Evolutionary conservation across 2,329 filamentous ascomycete species (phyloP).

Genomic region (Stromatinia cepivora): DNA sequence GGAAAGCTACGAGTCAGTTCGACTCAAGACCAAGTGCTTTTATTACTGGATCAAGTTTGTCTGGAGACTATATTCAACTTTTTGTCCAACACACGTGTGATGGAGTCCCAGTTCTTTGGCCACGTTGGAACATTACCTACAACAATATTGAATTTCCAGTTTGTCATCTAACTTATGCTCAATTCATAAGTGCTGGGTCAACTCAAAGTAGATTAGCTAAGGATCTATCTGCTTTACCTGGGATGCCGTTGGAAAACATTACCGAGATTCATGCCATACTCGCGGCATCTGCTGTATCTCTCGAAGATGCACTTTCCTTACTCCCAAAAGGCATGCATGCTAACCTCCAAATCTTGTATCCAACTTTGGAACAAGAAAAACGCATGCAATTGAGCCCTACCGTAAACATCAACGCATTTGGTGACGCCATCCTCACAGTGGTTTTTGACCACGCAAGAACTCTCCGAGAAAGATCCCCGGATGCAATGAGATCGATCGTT

Average conservation of each 20-base stretch:
- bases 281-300: constrained; percentile 73
- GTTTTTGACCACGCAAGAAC: constrained; percentile 89
- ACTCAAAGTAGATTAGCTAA: constrained; percentile 36
- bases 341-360: constrained; percentile 90
- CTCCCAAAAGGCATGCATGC: constrained; percentile 80
- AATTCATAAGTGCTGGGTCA: constrained; percentile 56
- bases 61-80: constrained; percentile 89
- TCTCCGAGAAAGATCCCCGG: constrained; percentile 63
- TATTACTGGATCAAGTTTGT: constrained; percentile 91
- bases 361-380: constrained; percentile 71
- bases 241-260: constrained; percentile 55
- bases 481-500: constrained; percentile 80
- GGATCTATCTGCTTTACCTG: constrained; percentile 47
- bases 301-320: constrained; percentile 72
- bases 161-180: constrained; percentile 71
- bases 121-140: constrained; percentile 75
- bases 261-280: constrained; percentile 70
- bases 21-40: constrained; percentile 83
- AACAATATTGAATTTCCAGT: constrained; percentile 80
- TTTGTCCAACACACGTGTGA: constrained; percentile 92
- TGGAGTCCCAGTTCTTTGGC: constrained; percentile 82
- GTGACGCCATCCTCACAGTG: constrained; percentile 77
- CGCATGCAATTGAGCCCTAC: constrained; percentile 69
- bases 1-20: constrained; percentile 95
- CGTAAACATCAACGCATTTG: constrained; percentile 81